Evolutionary conservation across 2,329 filamentous ascomycete genomes (phyloP).

Genomic region (Aspergillus sp.): DNA sequence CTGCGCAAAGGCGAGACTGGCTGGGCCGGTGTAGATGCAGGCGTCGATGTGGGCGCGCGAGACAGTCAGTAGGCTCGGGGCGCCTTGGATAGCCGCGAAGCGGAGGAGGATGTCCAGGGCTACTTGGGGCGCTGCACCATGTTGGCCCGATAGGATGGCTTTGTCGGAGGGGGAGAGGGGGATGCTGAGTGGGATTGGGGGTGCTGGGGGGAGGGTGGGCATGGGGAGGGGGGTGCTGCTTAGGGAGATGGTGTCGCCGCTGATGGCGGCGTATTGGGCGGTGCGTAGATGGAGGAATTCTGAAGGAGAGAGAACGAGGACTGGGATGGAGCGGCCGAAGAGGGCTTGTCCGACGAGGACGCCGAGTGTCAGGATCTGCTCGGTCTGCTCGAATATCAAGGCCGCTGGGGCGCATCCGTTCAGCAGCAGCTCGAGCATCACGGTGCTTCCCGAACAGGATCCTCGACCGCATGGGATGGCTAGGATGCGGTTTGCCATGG

Average conservation of each 20-base stretch:
- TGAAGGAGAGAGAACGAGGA: slow-evolving; percentile 27
- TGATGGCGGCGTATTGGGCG: slow-evolving; percentile 6
- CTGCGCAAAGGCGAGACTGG: slow-evolving; percentile 36
- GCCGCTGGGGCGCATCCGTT: slow-evolving; percentile 38
- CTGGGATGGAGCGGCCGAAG: slow-evolving; percentile 41
- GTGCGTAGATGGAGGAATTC: slow-evolving; percentile 14
- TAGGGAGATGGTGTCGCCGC: background rate
- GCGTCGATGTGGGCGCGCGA: slow-evolving; percentile 45
- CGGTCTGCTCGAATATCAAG: slow-evolving; percentile 41
- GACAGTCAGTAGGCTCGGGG: slow-evolving; percentile 34
- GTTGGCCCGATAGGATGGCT: slow-evolving; percentile 26
- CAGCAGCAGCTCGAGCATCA: slow-evolving; percentile 46
- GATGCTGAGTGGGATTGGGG: slow-evolving; percentile 6
- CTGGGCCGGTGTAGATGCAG: slow-evolving; percentile 44
- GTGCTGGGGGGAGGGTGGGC: background rate
- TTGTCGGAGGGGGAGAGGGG: slow-evolving; percentile 21
- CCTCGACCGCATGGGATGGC: slow-evolving; percentile 48
- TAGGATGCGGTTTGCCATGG: slow-evolving; percentile 34
- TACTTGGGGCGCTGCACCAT: slow-evolving; percentile 32
- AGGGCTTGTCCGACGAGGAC: slow-evolving; percentile 44
- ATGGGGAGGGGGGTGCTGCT: background rate
- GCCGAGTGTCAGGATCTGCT: slow-evolving; percentile 47
- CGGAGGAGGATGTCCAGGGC: slow-evolving; percentile 40
- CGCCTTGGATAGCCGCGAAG: slow-evolving; percentile 36
- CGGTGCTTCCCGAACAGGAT: slow-evolving; percentile 47